phyloP scores from a whole-genome alignment of 306 rosid species.

The Calophaca sinica region DNA sequence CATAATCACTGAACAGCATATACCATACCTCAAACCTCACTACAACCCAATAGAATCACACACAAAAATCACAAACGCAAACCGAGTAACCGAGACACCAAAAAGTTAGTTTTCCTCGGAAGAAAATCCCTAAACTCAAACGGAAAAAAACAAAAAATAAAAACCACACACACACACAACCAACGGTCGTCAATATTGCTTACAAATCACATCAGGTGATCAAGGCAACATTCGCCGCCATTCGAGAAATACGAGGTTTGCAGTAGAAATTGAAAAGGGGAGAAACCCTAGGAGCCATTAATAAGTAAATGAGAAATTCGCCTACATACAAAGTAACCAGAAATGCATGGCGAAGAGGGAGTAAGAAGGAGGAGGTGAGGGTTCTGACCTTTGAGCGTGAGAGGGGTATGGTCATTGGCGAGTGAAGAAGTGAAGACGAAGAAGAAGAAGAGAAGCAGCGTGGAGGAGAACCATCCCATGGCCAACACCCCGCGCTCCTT shows the following conservation, averaged over 20 bases:
- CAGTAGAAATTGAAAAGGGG: slow-evolving; percentile 1
- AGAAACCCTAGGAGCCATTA: slow-evolving; percentile 29
- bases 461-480: slow-evolving; percentile 20
- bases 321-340: neutral
- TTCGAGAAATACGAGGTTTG: neutral
- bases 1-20: neutral
- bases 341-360: neutral
- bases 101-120: neutral
- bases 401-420: neutral
- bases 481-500: neutral
- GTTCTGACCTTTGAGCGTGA: slow-evolving; percentile 27
- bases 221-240: neutral
- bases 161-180: too few relatives aligned
- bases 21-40: slow-evolving; percentile 1
- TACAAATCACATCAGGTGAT: neutral
- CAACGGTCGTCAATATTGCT: neutral
- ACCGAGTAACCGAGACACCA: neutral
- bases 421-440: neutral
- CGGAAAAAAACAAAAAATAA: too few relatives aligned
- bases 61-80: neutral
- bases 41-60: neutral
- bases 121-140: neutral
- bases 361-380: neutral
- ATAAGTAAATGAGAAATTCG: neutral
- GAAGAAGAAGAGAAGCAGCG: neutral